Base-by-base conservation (phyloP, 352 stramenopile species). In the Phytophthora sp. region DNA sequence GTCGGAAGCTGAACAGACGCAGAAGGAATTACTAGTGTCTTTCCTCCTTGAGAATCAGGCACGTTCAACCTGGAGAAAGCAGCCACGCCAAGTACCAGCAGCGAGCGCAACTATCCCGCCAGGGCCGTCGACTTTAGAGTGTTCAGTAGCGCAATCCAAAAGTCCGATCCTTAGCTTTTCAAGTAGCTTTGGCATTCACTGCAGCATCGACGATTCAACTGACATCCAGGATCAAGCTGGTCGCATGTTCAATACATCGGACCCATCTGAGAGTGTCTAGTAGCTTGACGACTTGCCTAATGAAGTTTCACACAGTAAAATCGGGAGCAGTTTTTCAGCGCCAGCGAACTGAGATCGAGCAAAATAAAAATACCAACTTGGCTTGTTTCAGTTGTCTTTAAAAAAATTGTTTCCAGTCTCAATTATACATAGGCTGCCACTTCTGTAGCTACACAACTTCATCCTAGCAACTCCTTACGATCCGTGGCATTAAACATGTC, bases 31-130 rank as follows among this genome's bases (percentile, higher is more conserved):
- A 41, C 68, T 92, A 12, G 12, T 81, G 9, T 36, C 56, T 8
- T 77, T 92, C 23, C 50, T 92, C 13, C 7, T 73, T 4, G 57
- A 82, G 20, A 71, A 80, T 31, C 58, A 73, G 41, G 81, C 81
- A n/a, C 79, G 78, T 21, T 61, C 61, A n/a, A 84, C 79, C 16
- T 92, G 83, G 83, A 71, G 83, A 47, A 84, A 38, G 15, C 47
- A 52, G 21, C 4, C 30, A 24, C 38, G 36, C 12, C 31, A 16
- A 42, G 33, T 46, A 36, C n/a, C 50, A 33, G 7, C 29, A n/a
- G 1, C 18, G 24, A 30, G 15, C 26, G 49, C 15, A 27, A 18
- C 13, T 38, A 13, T n/a, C n/a, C n/a, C n/a, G n/a, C n/a, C 27
- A 33, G 13, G 18, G 3, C 4, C 36, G 12, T 24, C 11, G 16